A percentile compares a stretch with the other conserved stretches of the same genome.
phyloP scores from a whole-genome alignment of 2,329 filamentous ascomycete genomes.

The Torrubiella hemipterigena region DNA sequence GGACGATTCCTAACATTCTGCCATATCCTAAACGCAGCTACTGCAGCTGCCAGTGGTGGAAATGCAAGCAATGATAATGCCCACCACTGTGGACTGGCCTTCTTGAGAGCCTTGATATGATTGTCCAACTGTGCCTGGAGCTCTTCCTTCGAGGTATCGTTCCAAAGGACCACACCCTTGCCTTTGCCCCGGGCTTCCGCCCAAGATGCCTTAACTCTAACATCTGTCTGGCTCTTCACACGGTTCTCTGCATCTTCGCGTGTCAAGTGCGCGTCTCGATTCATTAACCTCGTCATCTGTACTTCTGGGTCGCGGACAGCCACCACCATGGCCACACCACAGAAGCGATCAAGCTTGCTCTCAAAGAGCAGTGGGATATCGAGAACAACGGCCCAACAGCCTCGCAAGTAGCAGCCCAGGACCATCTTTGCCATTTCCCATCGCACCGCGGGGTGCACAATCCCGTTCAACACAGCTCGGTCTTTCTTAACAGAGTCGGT shows the following conservation, averaged over 20 bases:
- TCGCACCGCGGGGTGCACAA: conserved; percentile 86
- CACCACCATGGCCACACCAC: conserved; percentile 77
- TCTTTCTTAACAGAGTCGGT: conserved; percentile 58
- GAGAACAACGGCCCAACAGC: conserved; percentile 79
- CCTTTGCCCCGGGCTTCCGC: conserved; percentile 53
- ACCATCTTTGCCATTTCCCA: conserved; percentile 69
- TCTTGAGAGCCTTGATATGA: conserved; percentile 52
- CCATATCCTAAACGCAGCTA: conserved; percentile 61
- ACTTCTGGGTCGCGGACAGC: conserved; percentile 67
- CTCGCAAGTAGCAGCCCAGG: conserved; percentile 58
- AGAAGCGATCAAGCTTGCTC: conserved; percentile 72
- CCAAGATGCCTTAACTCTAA: conserved; percentile 68
- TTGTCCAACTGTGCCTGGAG: conserved; percentile 54
- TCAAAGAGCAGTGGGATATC: conserved; percentile 92
- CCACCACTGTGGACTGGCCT: conserved; percentile 70
- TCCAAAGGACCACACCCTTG: conserved; percentile 77
- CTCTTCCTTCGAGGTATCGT: conserved; percentile 65
- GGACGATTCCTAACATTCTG: conserved; percentile 57
- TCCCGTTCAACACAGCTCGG: conserved; percentile 68
- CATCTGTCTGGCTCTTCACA: conserved; percentile 76
- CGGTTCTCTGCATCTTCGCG: conserved; percentile 81
- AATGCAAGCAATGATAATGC: conserved; percentile 55
- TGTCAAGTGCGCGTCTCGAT: conserved; percentile 64
- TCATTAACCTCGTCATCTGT: conserved; percentile 70
- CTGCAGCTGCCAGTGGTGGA: conserved; percentile 61